Conservation (phyloP, 352 stramenopile genomes). For the Phytophthora citricola region DNA sequence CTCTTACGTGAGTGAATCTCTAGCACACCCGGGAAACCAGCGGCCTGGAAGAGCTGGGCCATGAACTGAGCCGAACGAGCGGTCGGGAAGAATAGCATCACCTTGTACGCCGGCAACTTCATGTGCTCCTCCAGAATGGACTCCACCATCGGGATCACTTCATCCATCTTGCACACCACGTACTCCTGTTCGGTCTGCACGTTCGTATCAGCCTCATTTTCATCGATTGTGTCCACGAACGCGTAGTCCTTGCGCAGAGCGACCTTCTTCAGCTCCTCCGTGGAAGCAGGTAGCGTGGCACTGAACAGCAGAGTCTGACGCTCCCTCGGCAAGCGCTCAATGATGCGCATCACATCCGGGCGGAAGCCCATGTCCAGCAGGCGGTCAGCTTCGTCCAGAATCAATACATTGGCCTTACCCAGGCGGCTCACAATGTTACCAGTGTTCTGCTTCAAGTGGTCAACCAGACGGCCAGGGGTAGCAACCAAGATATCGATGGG, state of each 20-base stretch:
- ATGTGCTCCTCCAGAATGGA: constrained; percentile 79
- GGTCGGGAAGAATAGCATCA: constrained; percentile 96
- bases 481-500: constrained; percentile 95
- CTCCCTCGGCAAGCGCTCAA: constrained; percentile 54
- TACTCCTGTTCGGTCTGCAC: constrained; percentile 89
- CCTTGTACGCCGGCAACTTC: constrained; percentile 88
- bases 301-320: constrained; percentile 97
- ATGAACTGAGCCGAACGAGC: constrained; percentile 90
- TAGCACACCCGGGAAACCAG: constrained; percentile 79
- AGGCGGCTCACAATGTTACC: constrained; percentile 77
- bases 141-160: constrained; percentile 80
- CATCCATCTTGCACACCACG: constrained; percentile 70
- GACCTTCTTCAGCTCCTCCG: constrained; percentile 89
- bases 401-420: constrained; percentile 59
- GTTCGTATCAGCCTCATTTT: constrained; percentile 92
- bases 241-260: constrained; percentile 87
- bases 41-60: constrained; percentile 88
- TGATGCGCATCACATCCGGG: constrained; percentile 92
- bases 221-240: constrained; percentile 94
- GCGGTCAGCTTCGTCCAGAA: constrained; percentile 97
- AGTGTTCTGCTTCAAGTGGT: constrained; percentile 95
- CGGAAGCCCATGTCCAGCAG: constrained; percentile 97
- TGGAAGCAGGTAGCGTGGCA: constrained; percentile 91
- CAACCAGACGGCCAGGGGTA: constrained; percentile 95
- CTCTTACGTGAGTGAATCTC: constrained; percentile 98